These are phyloP conservation scores for Dalbergia oliveri DNA, from an alignment of 306 rosid species.

Conservation along the genomic window DNA sequence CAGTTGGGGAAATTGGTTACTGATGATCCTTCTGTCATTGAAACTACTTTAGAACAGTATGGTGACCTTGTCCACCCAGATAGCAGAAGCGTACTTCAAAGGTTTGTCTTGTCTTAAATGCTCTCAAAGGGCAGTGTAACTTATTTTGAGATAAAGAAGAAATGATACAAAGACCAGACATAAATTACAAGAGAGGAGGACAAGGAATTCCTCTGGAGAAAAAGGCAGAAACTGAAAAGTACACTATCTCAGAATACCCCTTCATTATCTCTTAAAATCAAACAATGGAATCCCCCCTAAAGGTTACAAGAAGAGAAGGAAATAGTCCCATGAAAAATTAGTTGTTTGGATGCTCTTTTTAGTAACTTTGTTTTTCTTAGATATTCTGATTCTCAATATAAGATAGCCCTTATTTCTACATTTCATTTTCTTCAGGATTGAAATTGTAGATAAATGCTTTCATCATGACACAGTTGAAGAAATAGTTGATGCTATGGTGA, in stretches of 20 bases:
- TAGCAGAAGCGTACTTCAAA: conserved; percentile 62
- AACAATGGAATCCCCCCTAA: background rate
- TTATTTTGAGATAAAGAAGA: conserved; percentile 14
- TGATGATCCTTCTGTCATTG: conserved; percentile 89
- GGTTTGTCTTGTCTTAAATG: conserved; percentile 60
- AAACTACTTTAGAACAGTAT: conserved; percentile 77
- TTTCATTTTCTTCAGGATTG: conserved; percentile 64
- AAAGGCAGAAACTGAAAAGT: conserved; percentile 18
- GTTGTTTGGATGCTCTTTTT: conserved; percentile 32
- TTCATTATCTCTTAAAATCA: conserved; percentile 9
- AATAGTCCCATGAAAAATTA: background rate
- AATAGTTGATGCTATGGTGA: conserved; percentile 83
- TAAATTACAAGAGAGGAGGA: conserved; percentile 25
- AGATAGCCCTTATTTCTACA: conserved; percentile 33
- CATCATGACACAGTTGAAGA: conserved; percentile 86
- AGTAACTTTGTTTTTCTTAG: conserved; percentile 11
- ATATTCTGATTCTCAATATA: conserved; percentile 13
- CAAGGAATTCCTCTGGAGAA: background rate
- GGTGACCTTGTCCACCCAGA: conserved; percentile 71
- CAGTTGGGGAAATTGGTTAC: conserved; percentile 79
- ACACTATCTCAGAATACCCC: background rate
- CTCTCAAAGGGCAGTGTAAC: background rate
- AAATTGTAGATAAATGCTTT: conserved; percentile 81
- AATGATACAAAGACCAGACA: conserved; percentile 10
- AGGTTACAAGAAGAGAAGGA: background rate